Evolutionary conservation across 169 alveolate species (phyloP).

Genomic region (Toxoplasma gondii): DNA sequence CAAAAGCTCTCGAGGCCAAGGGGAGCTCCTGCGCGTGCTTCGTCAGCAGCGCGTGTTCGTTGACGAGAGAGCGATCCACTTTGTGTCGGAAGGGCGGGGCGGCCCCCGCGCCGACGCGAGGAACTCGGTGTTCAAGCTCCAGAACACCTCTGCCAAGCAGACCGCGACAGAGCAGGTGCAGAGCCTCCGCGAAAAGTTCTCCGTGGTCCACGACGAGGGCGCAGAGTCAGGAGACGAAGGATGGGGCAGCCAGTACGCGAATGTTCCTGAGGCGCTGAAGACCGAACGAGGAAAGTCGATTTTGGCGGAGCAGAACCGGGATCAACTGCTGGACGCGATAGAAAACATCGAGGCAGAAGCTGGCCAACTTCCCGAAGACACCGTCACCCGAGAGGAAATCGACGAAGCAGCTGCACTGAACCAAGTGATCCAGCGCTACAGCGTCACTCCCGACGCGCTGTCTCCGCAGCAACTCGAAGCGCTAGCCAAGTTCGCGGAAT

Average conservation of each 20-base stretch:
- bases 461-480: not conserved
- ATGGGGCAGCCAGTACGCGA: not conserved
- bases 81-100: not conserved
- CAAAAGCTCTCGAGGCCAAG: not conserved
- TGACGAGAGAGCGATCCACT: constrained; percentile 23
- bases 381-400: not conserved
- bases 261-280: not conserved
- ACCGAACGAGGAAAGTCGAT: not conserved
- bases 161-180: not conserved
- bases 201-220: not conserved
- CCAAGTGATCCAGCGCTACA: not conserved
- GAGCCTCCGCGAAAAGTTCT: not conserved
- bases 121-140: not conserved
- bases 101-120: constrained; percentile 20
- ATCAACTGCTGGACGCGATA: not conserved
- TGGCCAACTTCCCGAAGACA: not conserved
- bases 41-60: constrained; percentile 12
- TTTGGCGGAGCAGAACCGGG: not conserved
- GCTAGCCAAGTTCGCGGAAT: not conserved
- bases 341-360: not conserved
- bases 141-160: not conserved
- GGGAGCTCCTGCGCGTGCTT: not conserved
- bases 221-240: constrained; percentile 10
- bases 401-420: not conserved
- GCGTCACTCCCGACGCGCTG: not conserved